A percentile compares a stretch with the other conserved stretches of the same genome.
phyloP scores from a whole-genome alignment of 495 filamentous ascomycete genomes.

The Melanomma pulvis-pyrius region DNA sequence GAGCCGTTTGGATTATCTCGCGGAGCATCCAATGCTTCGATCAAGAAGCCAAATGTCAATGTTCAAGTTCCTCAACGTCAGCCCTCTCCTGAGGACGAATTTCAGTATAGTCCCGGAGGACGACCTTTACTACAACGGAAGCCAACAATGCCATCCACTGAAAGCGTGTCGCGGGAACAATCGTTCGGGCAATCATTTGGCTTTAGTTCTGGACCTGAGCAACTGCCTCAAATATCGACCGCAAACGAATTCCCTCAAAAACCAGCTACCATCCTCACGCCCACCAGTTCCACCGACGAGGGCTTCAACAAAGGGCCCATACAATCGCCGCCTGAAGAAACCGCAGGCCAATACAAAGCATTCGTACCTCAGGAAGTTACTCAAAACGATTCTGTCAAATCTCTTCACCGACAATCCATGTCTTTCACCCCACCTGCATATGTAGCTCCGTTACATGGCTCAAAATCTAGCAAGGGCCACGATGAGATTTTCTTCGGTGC shows the following conservation, averaged over 20 bases:
- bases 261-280: conserved; percentile 29
- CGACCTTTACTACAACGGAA: conserved; percentile 25
- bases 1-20: not conserved
- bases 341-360: conserved; percentile 23
- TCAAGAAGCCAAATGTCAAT: conserved; percentile 8
- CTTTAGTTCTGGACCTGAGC: conserved; percentile 8
- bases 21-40: conserved; percentile 4
- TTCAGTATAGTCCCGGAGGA: conserved; percentile 38
- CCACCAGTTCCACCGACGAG: conserved; percentile 30
- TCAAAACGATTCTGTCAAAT: not conserved
- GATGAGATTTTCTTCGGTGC: conserved; percentile 36
- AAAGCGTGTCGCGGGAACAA: conserved; percentile 9
- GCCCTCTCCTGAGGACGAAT: conserved; percentile 1
- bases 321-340: conserved; percentile 28
- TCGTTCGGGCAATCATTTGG: conserved; percentile 13
- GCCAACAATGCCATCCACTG: conserved; percentile 21
- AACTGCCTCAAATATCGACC: not conserved
- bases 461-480: conserved; percentile 12
- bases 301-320: conserved; percentile 34
- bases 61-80: conserved; percentile 24
- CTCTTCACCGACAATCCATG: conserved; percentile 25
- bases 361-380: conserved; percentile 22
- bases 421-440: conserved; percentile 11
- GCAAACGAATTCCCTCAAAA: conserved; percentile 16
- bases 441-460: not conserved